A percentile compares a stretch with the other conserved stretches of the same genome.
Evolutionary conservation across 1,139 yeast genomes (phyloP).

Genomic region (Eremothecium cymbalariae): DNA sequence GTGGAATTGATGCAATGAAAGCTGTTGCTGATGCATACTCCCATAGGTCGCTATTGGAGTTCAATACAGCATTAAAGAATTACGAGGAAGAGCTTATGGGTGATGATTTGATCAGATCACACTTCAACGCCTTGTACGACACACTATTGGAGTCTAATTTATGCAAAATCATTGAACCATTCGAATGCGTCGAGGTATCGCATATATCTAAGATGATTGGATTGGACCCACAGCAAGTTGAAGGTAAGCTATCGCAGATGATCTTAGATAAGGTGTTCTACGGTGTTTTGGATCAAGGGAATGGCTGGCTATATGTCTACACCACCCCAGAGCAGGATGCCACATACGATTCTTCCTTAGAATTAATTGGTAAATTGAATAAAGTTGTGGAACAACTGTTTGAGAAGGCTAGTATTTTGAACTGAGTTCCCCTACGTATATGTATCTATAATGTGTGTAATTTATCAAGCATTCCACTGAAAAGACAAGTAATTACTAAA

Average conservation of each 20-base stretch:
- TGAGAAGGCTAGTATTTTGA: conserved; percentile 82
- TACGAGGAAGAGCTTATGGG: conserved; percentile 72
- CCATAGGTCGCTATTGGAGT: conserved; percentile 82
- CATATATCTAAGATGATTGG: conserved; percentile 87
- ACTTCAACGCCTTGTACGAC: conserved; percentile 88
- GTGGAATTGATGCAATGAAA: conserved; percentile 81
- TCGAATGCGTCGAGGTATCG: conserved; percentile 84
- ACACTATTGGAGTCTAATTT: conserved; percentile 87
- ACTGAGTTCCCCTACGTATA: conserved; percentile 31
- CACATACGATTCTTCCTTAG: conserved; percentile 81
- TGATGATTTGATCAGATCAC: conserved; percentile 85
- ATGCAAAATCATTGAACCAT: conserved; percentile 91
- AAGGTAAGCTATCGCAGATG: conserved; percentile 93
- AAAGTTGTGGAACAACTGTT: conserved; percentile 83
- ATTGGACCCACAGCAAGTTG: conserved; percentile 79
- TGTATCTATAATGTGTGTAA: conserved; percentile 1
- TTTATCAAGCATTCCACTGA: neutral
- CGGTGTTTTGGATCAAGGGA: conserved; percentile 96
- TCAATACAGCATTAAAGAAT: conserved; percentile 67
- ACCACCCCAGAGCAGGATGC: conserved; percentile 86
- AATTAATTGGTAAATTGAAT: conserved; percentile 79
- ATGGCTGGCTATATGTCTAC: conserved; percentile 91
- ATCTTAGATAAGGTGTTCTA: conserved; percentile 87
- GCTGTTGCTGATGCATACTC: conserved; percentile 86
- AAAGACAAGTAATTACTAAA: no score